Base-by-base conservation (phyloP, 2,329 filamentous ascomycete genomes). In the Didymellaceae sp. region DNA sequence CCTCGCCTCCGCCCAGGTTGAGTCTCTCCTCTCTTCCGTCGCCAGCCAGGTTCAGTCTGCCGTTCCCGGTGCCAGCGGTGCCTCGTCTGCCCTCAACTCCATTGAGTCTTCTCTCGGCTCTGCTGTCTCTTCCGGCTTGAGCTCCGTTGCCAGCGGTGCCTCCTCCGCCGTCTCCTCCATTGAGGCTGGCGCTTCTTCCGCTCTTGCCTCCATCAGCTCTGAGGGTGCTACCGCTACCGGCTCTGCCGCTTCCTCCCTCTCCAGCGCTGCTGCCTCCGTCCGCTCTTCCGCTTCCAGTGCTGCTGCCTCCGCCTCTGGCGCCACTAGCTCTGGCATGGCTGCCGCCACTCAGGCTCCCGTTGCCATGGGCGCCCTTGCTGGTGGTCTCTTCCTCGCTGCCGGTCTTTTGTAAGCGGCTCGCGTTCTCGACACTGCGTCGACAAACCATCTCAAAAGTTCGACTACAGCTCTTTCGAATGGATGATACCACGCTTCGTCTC, bases 331-430 rank as follows among this genome's bases (percentile, higher is more conserved):
- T 13, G 53, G 49, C 34, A 62, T 45, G 38, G 63, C 58, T 33
- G 61, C 62, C 30, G 51, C 58, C 28, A 56, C 62, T 18, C 65
- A 61, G 38, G 63, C 55, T 24, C 51, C 70, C 26, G 66, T 68
- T 10, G 65, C 57, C 26, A 63, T 71, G 54, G 70, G 68, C 22
- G 68, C 64, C 38, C 47, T 67, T 16, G 68, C 63, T 48, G 68
- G 59, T 57, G 68, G 67, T 55, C 45, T 70, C 38, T 45, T 70
- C 45, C 61, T 66, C 24, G 31, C 62, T 38, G 69, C 67, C 21
- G 66, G 65, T 54, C 64, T 71, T 31, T 68, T 73, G 64, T 72
- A 72, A 46, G 42, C 42, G 32, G 20, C 25, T 42, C 17, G 35
- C 26, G 28, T 17, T 5, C 9, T 22, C 32, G 38, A 30, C 37